These are phyloP conservation scores for Wickerhamiella kazuoi DNA, from an alignment of 805 yeast species.

Conservation along the genomic window DNA sequence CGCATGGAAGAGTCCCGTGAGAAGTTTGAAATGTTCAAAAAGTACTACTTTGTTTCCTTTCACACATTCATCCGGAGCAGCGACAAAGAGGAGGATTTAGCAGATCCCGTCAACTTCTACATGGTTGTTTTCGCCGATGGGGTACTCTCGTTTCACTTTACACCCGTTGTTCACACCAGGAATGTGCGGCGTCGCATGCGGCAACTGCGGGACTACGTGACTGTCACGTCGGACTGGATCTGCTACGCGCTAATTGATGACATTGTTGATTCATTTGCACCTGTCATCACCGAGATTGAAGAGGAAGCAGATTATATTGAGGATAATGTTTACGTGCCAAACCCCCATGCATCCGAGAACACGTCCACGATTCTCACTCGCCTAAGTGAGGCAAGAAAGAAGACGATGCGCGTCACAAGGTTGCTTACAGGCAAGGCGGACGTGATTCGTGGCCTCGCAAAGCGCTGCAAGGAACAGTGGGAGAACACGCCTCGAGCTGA, in stretches of 20 bases:
- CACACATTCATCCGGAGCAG: conserved; percentile 90
- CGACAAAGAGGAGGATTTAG: conserved; percentile 32
- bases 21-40: conserved; percentile 80
- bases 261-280: conserved; percentile 48
- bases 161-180: conserved; percentile 41
- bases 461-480: conserved; percentile 70
- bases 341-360: not conserved
- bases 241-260: conserved; percentile 51
- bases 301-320: conserved; percentile 49
- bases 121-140: conserved; percentile 46
- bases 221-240: conserved; percentile 45
- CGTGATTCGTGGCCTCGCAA: conserved; percentile 89
- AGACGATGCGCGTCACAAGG: conserved; percentile 84
- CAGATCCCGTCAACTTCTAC: conserved; percentile 45
- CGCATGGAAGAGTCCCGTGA: conserved; percentile 94
- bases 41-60: conserved; percentile 89
- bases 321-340: conserved; percentile 48
- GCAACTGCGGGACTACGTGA: conserved; percentile 43
- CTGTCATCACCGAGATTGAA: conserved; percentile 40
- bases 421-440: conserved; percentile 86
- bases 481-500: conserved; percentile 58
- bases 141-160: conserved; percentile 39
- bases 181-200: conserved; percentile 47
- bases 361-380: conserved; percentile 40
- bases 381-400: conserved; percentile 78